Conservation (phyloP, 192 early-diverging fungal species). For the Entomortierella beljakovae region DNA sequence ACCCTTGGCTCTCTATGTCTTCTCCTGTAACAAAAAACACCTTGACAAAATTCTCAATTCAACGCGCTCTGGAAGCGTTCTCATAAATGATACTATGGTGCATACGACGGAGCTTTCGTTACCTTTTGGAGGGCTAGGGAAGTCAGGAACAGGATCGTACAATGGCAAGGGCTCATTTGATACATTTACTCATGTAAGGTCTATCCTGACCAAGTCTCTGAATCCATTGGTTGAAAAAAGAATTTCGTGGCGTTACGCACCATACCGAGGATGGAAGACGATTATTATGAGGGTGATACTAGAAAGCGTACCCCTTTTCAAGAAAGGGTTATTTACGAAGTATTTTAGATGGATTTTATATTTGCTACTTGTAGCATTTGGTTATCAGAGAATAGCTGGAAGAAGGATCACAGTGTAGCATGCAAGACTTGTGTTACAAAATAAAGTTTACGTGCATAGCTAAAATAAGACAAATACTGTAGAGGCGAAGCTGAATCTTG, state of each 20-base stretch:
- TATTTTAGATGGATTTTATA: slow-evolving; percentile 11
- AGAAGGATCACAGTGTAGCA: too few relatives aligned
- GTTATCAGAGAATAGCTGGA: too few relatives aligned
- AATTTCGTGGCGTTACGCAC: slow-evolving; percentile 34
- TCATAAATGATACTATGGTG: slow-evolving; percentile 87
- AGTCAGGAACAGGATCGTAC: slow-evolving; percentile 88
- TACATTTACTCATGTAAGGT: slow-evolving; percentile 82
- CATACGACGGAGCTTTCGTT: slow-evolving; percentile 67
- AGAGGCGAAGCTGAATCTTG: too few relatives aligned
- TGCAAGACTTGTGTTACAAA: too few relatives aligned
- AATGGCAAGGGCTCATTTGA: slow-evolving; percentile 84
- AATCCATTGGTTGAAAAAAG: slow-evolving; percentile 18
- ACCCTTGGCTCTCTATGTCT: slow-evolving; percentile 87
- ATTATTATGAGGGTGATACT: neutral
- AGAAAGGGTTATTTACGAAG: slow-evolving; percentile 13
- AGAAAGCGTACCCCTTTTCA: slow-evolving; percentile 11
- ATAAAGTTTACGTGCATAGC: too few relatives aligned
- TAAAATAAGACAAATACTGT: too few relatives aligned
- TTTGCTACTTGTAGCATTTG: neutral
- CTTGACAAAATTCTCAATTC: slow-evolving; percentile 71
- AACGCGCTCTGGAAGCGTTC: slow-evolving; percentile 81
- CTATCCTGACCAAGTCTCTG: slow-evolving; percentile 66
- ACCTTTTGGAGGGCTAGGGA: slow-evolving; percentile 91
- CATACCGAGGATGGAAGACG: neutral
- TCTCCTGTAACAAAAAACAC: slow-evolving; percentile 65